Evolutionary conservation across 1,284 basidiomycete species (phyloP).

Genomic region (Heterobasidion irregulare): DNA sequence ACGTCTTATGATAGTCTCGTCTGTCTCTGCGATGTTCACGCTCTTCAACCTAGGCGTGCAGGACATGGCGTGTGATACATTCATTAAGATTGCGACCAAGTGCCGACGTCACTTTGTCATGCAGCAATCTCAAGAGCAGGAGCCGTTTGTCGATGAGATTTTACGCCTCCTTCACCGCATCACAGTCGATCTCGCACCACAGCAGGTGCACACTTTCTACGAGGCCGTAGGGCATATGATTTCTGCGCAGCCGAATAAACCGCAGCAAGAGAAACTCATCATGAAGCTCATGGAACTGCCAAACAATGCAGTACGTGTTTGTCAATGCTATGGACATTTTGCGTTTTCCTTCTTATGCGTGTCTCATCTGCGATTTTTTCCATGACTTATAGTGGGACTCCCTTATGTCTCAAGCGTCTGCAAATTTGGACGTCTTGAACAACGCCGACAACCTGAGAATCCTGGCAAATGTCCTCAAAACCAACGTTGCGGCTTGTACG

Average conservation of each 20-base stretch:
- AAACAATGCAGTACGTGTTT: conserved; percentile 79
- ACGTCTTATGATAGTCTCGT: conserved; percentile 48
- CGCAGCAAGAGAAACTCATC: conserved; percentile 93
- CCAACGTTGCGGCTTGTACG: conserved; percentile 96
- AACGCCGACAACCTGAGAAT: conserved; percentile 96
- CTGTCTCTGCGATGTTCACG: background rate
- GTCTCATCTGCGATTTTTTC: background rate
- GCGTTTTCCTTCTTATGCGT: background rate
- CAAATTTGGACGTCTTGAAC: conserved; percentile 88
- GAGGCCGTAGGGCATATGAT: conserved; percentile 99
- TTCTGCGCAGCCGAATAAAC: conserved; percentile 96
- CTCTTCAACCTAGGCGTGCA: conserved; percentile 72
- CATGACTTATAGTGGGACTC: conserved; percentile 79
- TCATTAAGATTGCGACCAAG: conserved; percentile 99
- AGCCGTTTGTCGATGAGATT: conserved; percentile 99
- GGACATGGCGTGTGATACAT: conserved; percentile 99
- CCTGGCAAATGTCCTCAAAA: conserved; percentile 95
- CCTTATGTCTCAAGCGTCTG: conserved; percentile 92
- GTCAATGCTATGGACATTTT: background rate
- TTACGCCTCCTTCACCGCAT: conserved; percentile 88
- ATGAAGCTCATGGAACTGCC: conserved; percentile 95
- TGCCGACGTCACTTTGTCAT: conserved; percentile 98
- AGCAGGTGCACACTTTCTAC: conserved; percentile 96
- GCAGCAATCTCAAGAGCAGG: conserved; percentile 95
- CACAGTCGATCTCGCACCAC: conserved; percentile 91